Conservation (phyloP, 805 yeast species). For the Komagataella mondaviorum region DNA sequence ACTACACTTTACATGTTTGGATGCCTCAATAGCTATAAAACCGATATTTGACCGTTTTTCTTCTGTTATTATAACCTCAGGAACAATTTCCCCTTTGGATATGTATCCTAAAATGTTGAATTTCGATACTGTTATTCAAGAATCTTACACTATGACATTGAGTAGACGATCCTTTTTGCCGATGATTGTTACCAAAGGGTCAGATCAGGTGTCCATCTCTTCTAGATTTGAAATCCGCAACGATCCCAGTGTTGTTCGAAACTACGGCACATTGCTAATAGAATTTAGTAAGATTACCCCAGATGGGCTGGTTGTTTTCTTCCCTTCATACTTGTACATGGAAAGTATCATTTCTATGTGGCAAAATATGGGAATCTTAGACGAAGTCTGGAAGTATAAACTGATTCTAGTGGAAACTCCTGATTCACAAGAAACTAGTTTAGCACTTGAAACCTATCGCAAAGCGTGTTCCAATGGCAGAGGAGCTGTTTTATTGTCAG, state of each 20-base stretch:
- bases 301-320: slow-evolving; percentile 95
- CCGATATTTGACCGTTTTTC: slow-evolving; percentile 92
- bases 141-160: slow-evolving; percentile 91
- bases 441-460: slow-evolving; percentile 90
- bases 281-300: slow-evolving; percentile 95
- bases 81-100: slow-evolving; percentile 95
- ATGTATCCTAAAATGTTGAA: slow-evolving; percentile 97
- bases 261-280: slow-evolving; percentile 83
- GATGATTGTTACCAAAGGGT: slow-evolving; percentile 91
- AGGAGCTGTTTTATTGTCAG: slow-evolving; percentile 92
- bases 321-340: slow-evolving; percentile 95
- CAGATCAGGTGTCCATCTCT: slow-evolving; percentile 94
- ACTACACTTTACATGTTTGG: slow-evolving; percentile 83
- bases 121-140: slow-evolving; percentile 86
- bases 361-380: slow-evolving; percentile 97
- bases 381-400: slow-evolving; percentile 97
- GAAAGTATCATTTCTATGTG: slow-evolving; percentile 96
- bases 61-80: slow-evolving; percentile 90
- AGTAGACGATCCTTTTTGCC: slow-evolving; percentile 90
- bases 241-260: slow-evolving; percentile 95
- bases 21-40: slow-evolving; percentile 95
- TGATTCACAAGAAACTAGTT: slow-evolving; percentile 94
- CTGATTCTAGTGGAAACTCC: slow-evolving; percentile 94
- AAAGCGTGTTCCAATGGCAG: slow-evolving; percentile 96
- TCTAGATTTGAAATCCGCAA: slow-evolving; percentile 94